These are phyloP conservation scores for Dissophora ornata DNA, from an alignment of 192 early-diverging fungal genomes.

Conservation along the genomic window DNA sequence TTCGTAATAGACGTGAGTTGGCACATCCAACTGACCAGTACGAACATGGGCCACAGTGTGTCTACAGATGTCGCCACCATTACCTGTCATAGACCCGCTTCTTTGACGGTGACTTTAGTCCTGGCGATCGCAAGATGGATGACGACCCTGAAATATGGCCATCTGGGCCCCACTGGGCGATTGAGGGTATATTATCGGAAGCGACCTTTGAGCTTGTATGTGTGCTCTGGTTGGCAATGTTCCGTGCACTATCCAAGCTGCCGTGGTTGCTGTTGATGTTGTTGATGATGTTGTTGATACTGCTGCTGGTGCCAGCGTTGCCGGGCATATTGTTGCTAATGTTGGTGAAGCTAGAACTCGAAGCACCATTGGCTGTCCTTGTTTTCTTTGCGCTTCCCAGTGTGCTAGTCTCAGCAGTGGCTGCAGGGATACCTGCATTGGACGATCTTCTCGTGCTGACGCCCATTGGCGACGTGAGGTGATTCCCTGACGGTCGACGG, in stretches of 20 bases:
- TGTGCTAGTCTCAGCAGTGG: constrained; percentile 3
- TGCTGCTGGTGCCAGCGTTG: constrained; percentile 13
- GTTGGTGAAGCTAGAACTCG: too few relatives aligned
- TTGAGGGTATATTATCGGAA: constrained; percentile 1
- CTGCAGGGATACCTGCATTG: not conserved
- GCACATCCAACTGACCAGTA: too few relatives aligned
- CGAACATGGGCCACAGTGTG: too few relatives aligned
- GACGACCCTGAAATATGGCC: constrained; percentile 5
- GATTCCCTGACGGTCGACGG: not conserved
- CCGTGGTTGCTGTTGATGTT: constrained; percentile 1
- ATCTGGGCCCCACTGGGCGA: too few relatives aligned
- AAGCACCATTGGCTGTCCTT: constrained; percentile 1
- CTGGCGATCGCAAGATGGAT: constrained; percentile 21
- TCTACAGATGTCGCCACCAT: too few relatives aligned
- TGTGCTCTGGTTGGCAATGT: constrained; percentile 8
- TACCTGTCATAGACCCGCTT: constrained; percentile 44
- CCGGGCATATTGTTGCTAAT: constrained; percentile 9
- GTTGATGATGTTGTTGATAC: not conserved
- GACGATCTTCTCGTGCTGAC: not conserved
- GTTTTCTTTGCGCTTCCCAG: not conserved
- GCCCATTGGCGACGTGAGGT: not conserved
- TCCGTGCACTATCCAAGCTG: not conserved
- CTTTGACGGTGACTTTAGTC: constrained; percentile 31
- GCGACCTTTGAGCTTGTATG: not conserved
- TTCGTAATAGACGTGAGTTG: too few relatives aligned